These are phyloP conservation scores for Euphorbia pulcherrima DNA, from an alignment of 345 rosid genomes.

Conservation along the genomic window DNA sequence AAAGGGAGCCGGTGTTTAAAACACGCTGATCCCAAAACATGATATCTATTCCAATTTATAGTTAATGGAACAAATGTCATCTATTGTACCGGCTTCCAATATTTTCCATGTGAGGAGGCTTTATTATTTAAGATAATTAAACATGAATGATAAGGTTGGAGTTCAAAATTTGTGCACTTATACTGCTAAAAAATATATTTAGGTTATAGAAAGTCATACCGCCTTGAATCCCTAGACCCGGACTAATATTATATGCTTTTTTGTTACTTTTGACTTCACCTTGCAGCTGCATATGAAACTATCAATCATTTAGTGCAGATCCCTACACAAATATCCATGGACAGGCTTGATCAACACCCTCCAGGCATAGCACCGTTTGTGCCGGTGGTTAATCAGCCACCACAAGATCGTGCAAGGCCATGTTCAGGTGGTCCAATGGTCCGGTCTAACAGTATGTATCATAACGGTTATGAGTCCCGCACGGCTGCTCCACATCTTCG, in stretches of 20 bases:
- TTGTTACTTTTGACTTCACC: background rate
- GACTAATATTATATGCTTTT: background rate
- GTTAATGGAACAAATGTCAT: too few species aligned
- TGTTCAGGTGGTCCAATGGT: background rate
- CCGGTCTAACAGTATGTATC: background rate
- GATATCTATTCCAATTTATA: too few species aligned
- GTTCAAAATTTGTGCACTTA: too few species aligned
- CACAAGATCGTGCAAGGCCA: background rate
- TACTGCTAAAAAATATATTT: too few species aligned
- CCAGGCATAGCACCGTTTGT: background rate
- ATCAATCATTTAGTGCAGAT: conserved; percentile 4
- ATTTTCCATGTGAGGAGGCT: too few species aligned
- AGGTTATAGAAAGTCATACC: too few species aligned
- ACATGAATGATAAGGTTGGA: too few species aligned
- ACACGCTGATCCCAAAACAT: too few species aligned
- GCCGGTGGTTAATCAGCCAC: conserved; percentile 3
- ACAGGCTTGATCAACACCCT: background rate
- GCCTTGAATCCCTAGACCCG: background rate
- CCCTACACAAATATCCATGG: background rate
- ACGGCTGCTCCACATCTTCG: background rate
- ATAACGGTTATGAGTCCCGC: background rate
- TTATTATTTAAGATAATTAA: too few species aligned
- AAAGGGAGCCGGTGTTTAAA: too few species aligned
- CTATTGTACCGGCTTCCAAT: too few species aligned
- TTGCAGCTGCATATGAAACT: conserved; percentile 9